phyloP scores from a whole-genome alignment of 2,329 filamentous ascomycete species.

The Talaromyces sp. region DNA sequence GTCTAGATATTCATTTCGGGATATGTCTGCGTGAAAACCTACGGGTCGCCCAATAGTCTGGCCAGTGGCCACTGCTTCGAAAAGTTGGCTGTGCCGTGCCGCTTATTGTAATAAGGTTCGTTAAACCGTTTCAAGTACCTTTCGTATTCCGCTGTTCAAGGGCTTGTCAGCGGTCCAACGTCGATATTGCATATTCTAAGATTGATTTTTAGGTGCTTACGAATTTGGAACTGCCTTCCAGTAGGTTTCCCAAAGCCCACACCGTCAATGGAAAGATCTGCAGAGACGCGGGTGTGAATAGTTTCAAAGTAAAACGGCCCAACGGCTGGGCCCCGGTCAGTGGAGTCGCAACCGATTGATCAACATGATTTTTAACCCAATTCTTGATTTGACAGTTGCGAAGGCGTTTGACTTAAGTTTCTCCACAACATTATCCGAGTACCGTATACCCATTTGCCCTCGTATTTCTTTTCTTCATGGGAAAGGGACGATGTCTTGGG shows the following conservation, averaged over 20 bases:
- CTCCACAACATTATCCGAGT: not conserved
- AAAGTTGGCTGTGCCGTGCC: not conserved
- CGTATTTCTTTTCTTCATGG: not conserved
- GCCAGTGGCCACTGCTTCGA: not conserved
- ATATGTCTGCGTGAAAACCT: not conserved
- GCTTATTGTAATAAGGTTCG: too few species aligned
- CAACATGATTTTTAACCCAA: not conserved
- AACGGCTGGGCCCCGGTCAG: not conserved
- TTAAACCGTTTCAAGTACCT: not conserved
- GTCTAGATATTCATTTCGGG: not conserved
- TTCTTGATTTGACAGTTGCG: not conserved
- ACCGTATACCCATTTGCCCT: not conserved
- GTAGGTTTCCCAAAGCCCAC: not conserved
- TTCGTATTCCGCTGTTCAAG: not conserved
- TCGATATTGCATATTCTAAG: not conserved
- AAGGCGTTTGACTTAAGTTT: not conserved
- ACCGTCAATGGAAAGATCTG: not conserved
- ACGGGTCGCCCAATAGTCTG: not conserved
- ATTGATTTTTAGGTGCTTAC: not conserved
- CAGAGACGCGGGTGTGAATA: not conserved
- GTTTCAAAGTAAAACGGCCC: constrained; percentile 2
- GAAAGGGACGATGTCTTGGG: not conserved
- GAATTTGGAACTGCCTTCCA: not conserved
- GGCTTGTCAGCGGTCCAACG: not conserved
- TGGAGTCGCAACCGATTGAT: not conserved